Evolutionary conservation across 2,329 filamentous ascomycete species (phyloP), one percentile per base, ranked within the genome.

Genomic region (Fusarium brevicatenulatum): DNA sequence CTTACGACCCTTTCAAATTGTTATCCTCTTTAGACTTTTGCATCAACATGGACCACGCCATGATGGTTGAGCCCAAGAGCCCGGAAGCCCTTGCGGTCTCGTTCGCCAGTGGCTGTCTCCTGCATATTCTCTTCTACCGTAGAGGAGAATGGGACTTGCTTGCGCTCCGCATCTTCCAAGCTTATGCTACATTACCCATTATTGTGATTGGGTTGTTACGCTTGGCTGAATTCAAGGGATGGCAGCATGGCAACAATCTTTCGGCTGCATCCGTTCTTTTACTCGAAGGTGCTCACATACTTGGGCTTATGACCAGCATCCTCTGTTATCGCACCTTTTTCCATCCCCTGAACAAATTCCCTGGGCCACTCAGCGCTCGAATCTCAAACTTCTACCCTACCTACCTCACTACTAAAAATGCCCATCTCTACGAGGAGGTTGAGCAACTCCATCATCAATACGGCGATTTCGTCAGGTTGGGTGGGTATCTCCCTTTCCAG

Each of bases 141-240:
- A 55, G 66, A 6, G 77, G 78, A n/a, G 78, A 79, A 40, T 79
- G 77, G 78, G 78, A 80, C 42, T 18, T 63, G 11, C 30, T 68
- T 19, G 71, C 63, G 2, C 56, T 70, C 9, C 58, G 56, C 13
- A 55, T 78, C 9, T n/a, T 74, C 9, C 54, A 66, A 3, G 30
- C 58, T 7, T 46, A 65, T 40, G 34, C 49, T 42, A 43, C 42
- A n/a, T 19, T 49, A 5, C 56, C 56, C 8, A n/a, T 60, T 5
- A 13, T 60, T 25, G 18, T 53, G 8, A 34, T 34, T 13, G 56
- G 56, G 9, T 9, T 34, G 28, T 19, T 42, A 7, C 25, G n/a
- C 36, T 21, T 60, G 37, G 46, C 56, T 12, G 18, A 23, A 18
- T 19, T 32, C 18, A 42, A 60, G 13, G 56, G 34, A 10, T 39